phyloP scores from a whole-genome alignment of 2,329 filamentous ascomycete species.

The Neonectria ditissima region DNA sequence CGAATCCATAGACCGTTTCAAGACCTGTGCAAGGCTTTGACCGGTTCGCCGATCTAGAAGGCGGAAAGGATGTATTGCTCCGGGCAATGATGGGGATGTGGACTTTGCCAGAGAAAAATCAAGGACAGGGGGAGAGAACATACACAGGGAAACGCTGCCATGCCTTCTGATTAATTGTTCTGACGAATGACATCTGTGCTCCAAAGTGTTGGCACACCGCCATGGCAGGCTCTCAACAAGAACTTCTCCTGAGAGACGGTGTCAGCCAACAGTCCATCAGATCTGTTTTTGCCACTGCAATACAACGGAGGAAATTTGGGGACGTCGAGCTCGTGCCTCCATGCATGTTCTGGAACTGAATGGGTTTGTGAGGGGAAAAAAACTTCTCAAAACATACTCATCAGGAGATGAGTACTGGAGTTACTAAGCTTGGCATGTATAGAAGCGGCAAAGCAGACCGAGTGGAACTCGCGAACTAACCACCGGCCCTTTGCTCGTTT shows the following conservation, averaged over 20 bases:
- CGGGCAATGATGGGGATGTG: constrained; percentile 5
- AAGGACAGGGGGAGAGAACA: neutral
- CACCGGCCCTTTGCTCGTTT: constrained; percentile 15
- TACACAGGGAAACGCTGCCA: neutral
- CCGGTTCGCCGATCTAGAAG: constrained; percentile 10
- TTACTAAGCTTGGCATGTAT: neutral
- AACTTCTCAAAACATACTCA: neutral
- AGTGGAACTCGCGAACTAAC: constrained; percentile 19
- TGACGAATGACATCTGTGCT: neutral
- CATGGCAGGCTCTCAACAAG: neutral
- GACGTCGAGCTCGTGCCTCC: constrained; percentile 10
- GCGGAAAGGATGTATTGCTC: constrained; percentile 10
- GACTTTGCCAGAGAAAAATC: neutral
- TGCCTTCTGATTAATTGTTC: neutral
- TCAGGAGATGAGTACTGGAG: constrained; percentile 8
- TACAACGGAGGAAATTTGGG: neutral
- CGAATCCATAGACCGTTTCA: constrained; percentile 8
- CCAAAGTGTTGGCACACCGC: neutral
- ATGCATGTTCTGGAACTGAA: constrained; percentile 9
- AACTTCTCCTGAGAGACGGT: neutral
- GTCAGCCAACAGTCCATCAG: neutral
- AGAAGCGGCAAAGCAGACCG: neutral
- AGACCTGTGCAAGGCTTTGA: constrained; percentile 17
- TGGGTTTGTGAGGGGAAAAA: neutral
- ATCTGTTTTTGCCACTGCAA: constrained; percentile 10